phyloP scores from a whole-genome alignment of 495 filamentous ascomycete genomes.

The Wilcoxina mikolae region DNA sequence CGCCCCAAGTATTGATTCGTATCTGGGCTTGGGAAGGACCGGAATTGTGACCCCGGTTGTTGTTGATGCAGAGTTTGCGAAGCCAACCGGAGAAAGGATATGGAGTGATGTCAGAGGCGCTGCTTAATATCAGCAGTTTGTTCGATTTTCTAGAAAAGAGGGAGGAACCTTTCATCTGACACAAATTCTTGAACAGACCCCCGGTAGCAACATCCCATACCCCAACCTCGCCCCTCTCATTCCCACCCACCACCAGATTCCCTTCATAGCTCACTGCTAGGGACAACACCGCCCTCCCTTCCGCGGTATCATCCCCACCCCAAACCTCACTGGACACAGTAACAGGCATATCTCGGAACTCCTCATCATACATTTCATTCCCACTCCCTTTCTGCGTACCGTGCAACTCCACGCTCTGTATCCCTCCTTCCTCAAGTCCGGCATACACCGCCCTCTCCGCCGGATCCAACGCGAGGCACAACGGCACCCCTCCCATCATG shows the following conservation, averaged over 20 bases:
- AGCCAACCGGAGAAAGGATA: neutral
- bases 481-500: conserved; percentile 55
- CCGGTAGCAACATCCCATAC: conserved; percentile 28
- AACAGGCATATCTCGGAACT: conserved; percentile 20
- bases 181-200: conserved; percentile 14
- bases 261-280: conserved; percentile 22
- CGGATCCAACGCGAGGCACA: conserved; percentile 64
- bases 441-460: conserved; percentile 68
- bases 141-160: conserved; percentile 4
- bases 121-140: neutral
- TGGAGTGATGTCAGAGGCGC: neutral
- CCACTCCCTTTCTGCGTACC: conserved; percentile 8
- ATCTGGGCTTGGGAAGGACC: conserved; percentile 2
- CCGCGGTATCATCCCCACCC: conserved; percentile 6
- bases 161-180: conserved; percentile 10
- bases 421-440: conserved; percentile 66
- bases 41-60: neutral
- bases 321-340: conserved; percentile 16
- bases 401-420: conserved; percentile 62
- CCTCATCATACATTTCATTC: conserved; percentile 14
- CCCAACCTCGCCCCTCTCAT: conserved; percentile 21
- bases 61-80: neutral
- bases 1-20: conserved; percentile 22
- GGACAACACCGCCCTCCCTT: neutral
- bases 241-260: conserved; percentile 24